Base-by-base conservation (phyloP, 2,329 filamentous ascomycete species). In the Pseudopithomyces chartarum region DNA sequence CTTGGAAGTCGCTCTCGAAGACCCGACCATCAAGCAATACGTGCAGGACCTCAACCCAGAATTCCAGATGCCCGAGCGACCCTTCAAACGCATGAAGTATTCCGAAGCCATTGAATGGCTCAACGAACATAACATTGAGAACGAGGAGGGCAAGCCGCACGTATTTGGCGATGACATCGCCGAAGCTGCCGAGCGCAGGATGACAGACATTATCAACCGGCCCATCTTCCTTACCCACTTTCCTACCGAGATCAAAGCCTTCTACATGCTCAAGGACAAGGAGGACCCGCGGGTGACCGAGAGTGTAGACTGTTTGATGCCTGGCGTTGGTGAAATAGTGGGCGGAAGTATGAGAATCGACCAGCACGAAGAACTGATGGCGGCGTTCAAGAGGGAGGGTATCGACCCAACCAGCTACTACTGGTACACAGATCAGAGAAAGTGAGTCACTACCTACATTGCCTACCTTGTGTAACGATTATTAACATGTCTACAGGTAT, bases 221-320 rank as follows among this genome's bases (percentile, higher is more conserved):
- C 95, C 95, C 60, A 97, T 99, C 77, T 91, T 98, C 82, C 84
- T 98, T 40, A 98, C 94, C 2, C 94, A 98, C 80, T 99, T 99
- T 86, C 95, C 95, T 19, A 88, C 88, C 57, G 92, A 94, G 80
- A 97, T 99, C 84, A 99, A 99, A 84, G 90, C 95, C 1, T 99
- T 99, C 78, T 99, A 99, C 85, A 99, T 99, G 95, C 89, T 93
- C 79, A 93, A 90, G 79, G 95, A 94, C 68, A 82, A 84, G 42
- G 79, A 84, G 29, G 95, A 99, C 73, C 80, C 79, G 29, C 86
- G 93, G 23, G 92, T 97, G 26, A 99, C 95, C 0, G 94, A 99
- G 83, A 92, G 87, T 60, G 94, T 98, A 13, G 95, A 99, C 64
- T 85, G 85, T 57, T 74, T 90, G 60, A 89, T 99, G 92, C 95